These are phyloP conservation scores for Colletotrichum truncatum DNA, from an alignment of 2,329 filamentous ascomycete genomes.

Conservation along the genomic window DNA sequence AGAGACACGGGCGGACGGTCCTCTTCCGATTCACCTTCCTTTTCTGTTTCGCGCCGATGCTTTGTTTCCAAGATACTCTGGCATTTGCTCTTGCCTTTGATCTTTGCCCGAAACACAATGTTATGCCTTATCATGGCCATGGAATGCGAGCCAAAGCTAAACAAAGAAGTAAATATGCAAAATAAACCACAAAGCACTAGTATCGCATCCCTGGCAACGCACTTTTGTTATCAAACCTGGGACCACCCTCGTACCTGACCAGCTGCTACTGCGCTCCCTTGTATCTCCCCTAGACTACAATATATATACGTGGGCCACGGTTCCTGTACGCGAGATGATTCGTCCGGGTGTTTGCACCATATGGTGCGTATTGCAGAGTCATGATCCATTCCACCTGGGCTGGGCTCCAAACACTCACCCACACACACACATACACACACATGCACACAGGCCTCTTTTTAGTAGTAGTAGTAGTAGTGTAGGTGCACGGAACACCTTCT, in stretches of 20 bases:
- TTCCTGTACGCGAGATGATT: not conserved
- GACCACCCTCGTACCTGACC: not conserved
- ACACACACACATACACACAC: no score
- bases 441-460: no score
- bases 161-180: no score
- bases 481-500: constrained; percentile 1
- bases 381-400: not conserved
- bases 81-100: no score
- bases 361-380: not conserved
- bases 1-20: constrained; percentile 4
- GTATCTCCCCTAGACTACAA: not conserved
- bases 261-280: not conserved
- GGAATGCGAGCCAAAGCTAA: no score
- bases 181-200: no score
- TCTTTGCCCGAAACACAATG: no score
- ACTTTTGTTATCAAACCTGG: not conserved
- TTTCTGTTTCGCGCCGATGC: not conserved
- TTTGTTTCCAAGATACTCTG: constrained; percentile 3
- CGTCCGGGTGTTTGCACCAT: constrained; percentile 5
- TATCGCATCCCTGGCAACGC: not conserved
- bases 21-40: not conserved
- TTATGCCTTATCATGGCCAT: no score
- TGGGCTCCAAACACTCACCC: no score
- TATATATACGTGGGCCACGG: not conserved
- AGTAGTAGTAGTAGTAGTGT: no score